phyloP scores from a whole-genome alignment of 1,139 yeast genomes.

The Candida mesenterica region DNA sequence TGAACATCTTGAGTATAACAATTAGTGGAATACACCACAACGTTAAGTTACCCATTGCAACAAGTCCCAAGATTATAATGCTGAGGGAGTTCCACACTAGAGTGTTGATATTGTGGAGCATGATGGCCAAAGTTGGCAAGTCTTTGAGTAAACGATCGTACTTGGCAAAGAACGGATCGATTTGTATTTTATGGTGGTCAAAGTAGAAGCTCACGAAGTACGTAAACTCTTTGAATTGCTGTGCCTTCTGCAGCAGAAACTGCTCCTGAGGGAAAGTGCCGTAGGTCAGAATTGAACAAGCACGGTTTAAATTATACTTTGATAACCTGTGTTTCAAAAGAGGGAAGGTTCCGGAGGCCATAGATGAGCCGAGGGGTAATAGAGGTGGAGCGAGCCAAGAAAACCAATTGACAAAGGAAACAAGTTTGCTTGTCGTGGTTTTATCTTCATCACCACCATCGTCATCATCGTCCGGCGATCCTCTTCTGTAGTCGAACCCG shows the following conservation, averaged over 20 bases:
- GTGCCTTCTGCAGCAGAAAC: slow-evolving; percentile 1
- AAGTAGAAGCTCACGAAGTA: slow-evolving; percentile 22
- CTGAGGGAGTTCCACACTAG: slow-evolving; percentile 12
- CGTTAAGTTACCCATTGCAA: slow-evolving; percentile 1
- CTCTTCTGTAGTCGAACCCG: slow-evolving; percentile 24
- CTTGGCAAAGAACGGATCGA: slow-evolving; percentile 18
- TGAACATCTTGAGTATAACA: slow-evolving; percentile 16
- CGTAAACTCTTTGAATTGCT: slow-evolving; percentile 16
- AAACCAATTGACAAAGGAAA: slow-evolving; percentile 19
- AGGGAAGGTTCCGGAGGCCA: slow-evolving; percentile 12
- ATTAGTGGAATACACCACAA: slow-evolving; percentile 4
- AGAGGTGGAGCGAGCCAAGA: slow-evolving; percentile 26
- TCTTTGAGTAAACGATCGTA: slow-evolving; percentile 12
- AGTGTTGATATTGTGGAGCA: slow-evolving; percentile 9
- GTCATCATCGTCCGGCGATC: slow-evolving; percentile 8
- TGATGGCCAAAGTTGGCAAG: slow-evolving; percentile 7
- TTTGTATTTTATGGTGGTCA: slow-evolving; percentile 15
- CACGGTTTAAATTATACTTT: slow-evolving; percentile 15
- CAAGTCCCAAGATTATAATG: slow-evolving; percentile 6
- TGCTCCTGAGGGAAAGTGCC: slow-evolving; percentile 9
- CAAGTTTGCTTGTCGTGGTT: slow-evolving; percentile 2
- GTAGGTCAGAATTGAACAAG: slow-evolving; percentile 14
- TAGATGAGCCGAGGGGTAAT: slow-evolving; percentile 12
- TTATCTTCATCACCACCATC: slow-evolving; percentile 6
- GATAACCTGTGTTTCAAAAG: slow-evolving; percentile 15